Conservation (phyloP, 495 filamentous ascomycete genomes). For the Parachaetomium inaequale region DNA sequence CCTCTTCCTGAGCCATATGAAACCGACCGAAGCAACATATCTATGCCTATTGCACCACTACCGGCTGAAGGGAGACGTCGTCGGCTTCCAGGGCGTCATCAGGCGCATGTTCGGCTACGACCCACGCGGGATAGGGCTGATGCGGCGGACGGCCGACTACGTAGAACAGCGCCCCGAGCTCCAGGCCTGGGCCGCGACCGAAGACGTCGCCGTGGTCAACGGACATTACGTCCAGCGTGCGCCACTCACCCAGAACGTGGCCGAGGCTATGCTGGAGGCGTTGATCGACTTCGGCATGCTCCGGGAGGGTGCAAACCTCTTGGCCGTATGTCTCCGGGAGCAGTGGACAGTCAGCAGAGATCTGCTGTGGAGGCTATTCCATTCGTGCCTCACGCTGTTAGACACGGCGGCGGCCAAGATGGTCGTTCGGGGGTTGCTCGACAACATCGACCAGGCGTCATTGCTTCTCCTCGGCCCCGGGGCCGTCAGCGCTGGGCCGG, state of each 20-base stretch:
- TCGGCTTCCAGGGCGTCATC: conserved; percentile 41
- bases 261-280: conserved; percentile 38
- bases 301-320: conserved; percentile 33
- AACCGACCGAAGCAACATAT: conserved; percentile 53
- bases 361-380: conserved; percentile 35
- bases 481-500: not conserved
- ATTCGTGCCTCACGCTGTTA: conserved; percentile 27
- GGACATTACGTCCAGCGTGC: conserved; percentile 30
- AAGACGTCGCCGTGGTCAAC: conserved; percentile 12
- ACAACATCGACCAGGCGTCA: conserved; percentile 24
- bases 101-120: conserved; percentile 37
- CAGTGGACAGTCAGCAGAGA: conserved; percentile 21
- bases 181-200: conserved; percentile 18
- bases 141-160: conserved; percentile 15
- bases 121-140: conserved; percentile 24
- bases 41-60: conserved; percentile 55
- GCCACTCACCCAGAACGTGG: conserved; percentile 23
- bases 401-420: conserved; percentile 29
- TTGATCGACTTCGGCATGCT: conserved; percentile 38
- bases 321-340: conserved; percentile 34
- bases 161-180: conserved; percentile 5
- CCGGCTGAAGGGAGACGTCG: conserved; percentile 35
- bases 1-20: conserved; percentile 45
- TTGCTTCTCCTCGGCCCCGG: conserved; percentile 17
- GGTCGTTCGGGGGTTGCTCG: conserved; percentile 29